A percentile compares a stretch with the other conserved stretches of the same genome.
phyloP scores from a whole-genome alignment of 2,329 filamentous ascomycete genomes.

The Fusarium sp. region DNA sequence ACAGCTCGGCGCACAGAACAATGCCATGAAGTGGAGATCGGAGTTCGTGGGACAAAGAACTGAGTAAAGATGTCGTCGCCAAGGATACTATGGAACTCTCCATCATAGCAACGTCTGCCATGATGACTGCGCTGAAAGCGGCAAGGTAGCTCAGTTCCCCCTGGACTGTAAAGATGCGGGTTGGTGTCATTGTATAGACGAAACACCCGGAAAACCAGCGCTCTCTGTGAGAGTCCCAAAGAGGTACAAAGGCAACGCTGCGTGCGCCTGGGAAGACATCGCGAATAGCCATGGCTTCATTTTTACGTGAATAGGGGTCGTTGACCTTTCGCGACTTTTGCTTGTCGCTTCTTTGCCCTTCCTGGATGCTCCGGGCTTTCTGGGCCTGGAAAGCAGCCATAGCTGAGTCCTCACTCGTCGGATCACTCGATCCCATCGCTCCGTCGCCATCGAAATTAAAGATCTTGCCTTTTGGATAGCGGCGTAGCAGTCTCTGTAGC shows the following conservation, averaged over 20 bases:
- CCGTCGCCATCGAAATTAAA: constrained; percentile 56
- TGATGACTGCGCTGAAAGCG: constrained; percentile 63
- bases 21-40: constrained; percentile 70
- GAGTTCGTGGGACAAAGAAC: constrained; percentile 69
- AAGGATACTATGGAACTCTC: constrained; percentile 49
- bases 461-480: constrained; percentile 57
- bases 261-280: constrained; percentile 54
- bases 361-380: background rate
- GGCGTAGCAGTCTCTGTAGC: constrained; percentile 32
- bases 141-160: constrained; percentile 61
- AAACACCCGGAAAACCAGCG: constrained; percentile 62
- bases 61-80: constrained; percentile 67
- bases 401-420: constrained; percentile 40
- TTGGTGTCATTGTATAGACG: constrained; percentile 56
- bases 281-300: constrained; percentile 41
- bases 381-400: background rate
- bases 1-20: constrained; percentile 61
- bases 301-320: constrained; percentile 22
- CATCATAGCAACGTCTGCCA: constrained; percentile 64
- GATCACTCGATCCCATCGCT: constrained; percentile 45
- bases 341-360: background rate
- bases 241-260: constrained; percentile 57
- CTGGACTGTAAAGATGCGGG: constrained; percentile 55
- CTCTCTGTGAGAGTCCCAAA: constrained; percentile 57
- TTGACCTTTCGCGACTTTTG: background rate